Percentiles rank a stretch among this genome's conserved stretches.
Evolutionary conservation across 805 yeast genomes (phyloP).

Genomic region (Myxozyma monticola): DNA sequence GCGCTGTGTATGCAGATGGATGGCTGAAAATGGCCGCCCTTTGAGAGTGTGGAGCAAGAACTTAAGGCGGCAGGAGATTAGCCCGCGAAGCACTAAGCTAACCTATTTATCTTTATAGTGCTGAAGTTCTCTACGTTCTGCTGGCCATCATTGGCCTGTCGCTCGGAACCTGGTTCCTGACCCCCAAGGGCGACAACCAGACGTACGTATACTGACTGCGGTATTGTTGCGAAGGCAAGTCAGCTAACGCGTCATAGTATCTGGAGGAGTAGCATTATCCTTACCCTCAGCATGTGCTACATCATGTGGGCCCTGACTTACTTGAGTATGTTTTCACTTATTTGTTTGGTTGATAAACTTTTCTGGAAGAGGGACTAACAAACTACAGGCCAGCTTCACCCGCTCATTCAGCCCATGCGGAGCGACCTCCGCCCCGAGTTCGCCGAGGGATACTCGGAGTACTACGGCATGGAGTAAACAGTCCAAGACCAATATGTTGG

Average conservation of each 20-base stretch:
- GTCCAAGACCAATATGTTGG: too few species aligned
- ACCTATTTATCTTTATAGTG: constrained; percentile 9
- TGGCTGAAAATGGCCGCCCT: too few species aligned
- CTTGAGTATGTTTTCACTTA: constrained; percentile 42
- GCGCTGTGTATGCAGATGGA: too few species aligned
- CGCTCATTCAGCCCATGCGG: constrained; percentile 81
- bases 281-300: constrained; percentile 68
- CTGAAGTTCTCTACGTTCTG: constrained; percentile 30
- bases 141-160: constrained; percentile 28
- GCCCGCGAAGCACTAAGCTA: background rate
- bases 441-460: constrained; percentile 40
- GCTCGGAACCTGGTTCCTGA: constrained; percentile 31
- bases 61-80: too few species aligned
- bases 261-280: constrained; percentile 64
- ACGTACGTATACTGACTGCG: constrained; percentile 20
- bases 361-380: constrained; percentile 25
- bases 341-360: too few species aligned
- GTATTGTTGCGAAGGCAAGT: background rate
- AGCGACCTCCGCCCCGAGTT: constrained; percentile 81
- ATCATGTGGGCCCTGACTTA: constrained; percentile 87
- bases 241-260: constrained; percentile 19
- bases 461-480: constrained; percentile 25
- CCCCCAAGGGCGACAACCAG: constrained; percentile 34
- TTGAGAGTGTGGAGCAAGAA: too few species aligned
- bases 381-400: constrained; percentile 63